phyloP scores from a whole-genome alignment of 2,329 filamentous ascomycete genomes.

The Aspergillus spinulosporus region DNA sequence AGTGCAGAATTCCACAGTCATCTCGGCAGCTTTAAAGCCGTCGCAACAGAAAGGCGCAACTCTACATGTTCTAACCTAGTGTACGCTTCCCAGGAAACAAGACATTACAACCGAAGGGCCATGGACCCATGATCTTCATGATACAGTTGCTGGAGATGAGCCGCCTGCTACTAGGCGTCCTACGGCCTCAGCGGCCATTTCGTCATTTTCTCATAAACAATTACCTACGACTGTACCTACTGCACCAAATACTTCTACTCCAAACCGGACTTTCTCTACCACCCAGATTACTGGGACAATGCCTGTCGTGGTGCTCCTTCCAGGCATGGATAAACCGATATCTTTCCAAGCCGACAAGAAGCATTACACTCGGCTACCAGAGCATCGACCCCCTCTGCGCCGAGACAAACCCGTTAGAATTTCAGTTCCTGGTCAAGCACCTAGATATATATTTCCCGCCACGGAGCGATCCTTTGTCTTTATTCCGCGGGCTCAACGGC shows the following conservation, averaged over 20 bases:
- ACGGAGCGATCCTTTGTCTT: slow-evolving; percentile 94
- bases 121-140: slow-evolving; percentile 96
- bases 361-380: slow-evolving; percentile 89
- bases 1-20: no score
- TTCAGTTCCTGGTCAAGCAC: slow-evolving; percentile 75
- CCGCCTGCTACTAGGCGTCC: slow-evolving; percentile 35
- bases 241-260: slow-evolving; percentile 57
- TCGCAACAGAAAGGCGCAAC: no score
- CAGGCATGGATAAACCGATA: slow-evolving; percentile 70
- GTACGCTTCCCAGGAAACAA: slow-evolving; percentile 37
- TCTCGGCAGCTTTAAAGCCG: no score
- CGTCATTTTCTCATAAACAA: slow-evolving; percentile 35
- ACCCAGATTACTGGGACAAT: slow-evolving; percentile 82
- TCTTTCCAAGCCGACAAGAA: slow-evolving; percentile 76
- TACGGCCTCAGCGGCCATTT: slow-evolving; percentile 22
- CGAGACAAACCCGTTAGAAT: slow-evolving; percentile 96
- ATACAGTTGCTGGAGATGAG: slow-evolving; percentile 54
- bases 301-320: slow-evolving; percentile 77
- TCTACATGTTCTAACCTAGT: slow-evolving; percentile 27
- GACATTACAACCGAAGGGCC: slow-evolving; percentile 64
- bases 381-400: slow-evolving; percentile 89
- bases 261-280: slow-evolving; percentile 77
- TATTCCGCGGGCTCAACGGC: slow-evolving; percentile 88
- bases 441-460: slow-evolving; percentile 88
- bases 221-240: slow-evolving; percentile 42